Base-by-base conservation (phyloP, 805 yeast species). In the Tetrapisispora fleetii region DNA sequence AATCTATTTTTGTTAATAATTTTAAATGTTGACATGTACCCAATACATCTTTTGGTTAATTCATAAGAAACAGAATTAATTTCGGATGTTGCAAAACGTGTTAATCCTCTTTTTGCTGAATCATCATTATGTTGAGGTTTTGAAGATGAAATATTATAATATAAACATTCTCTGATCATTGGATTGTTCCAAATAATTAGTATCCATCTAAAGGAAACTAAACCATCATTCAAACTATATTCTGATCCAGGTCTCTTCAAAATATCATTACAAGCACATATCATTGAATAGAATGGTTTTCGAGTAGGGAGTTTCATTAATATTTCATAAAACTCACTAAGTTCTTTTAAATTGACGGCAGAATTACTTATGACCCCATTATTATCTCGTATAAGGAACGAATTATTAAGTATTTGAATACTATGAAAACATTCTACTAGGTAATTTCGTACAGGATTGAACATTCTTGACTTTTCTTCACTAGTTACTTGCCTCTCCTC, bases 171-270 rank as follows among this genome's bases (percentile, higher is more conserved):
- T 7, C 74, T 65, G 8, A 85, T 63, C 5, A 76, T 70, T 0
- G 96, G 96, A 30, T 82, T 77, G 50, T 85, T 90, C 46, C 83
- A 63, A 13, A 86, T 65, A 3, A 86, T 77, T 17, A 86, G 64
- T 1, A 86, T 55, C 83, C 87, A 85, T 40, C 69, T 61, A 28
- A 80, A 61, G 19, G 76, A 70, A 1, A 40, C 40, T 0, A 45
- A 19, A 2, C 41, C 42, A 30, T 24, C 22, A 17, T 17, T 18
- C 11, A 33, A 10, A 11, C 35, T 22, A 11, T 64, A 54, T 0
- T 81, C 75, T 0, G 58, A 32, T 7, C 42, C 59, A 1, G 81
- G 80, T 27, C 80, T 71, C 50, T 75, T 78, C 21, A 87, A 63
- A 2, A 81, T 67, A 7, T 72, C 71, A 41, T 76, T 67, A 2